Base-by-base conservation (phyloP, 352 stramenopile genomes). In the Phytophthora lateralis region DNA sequence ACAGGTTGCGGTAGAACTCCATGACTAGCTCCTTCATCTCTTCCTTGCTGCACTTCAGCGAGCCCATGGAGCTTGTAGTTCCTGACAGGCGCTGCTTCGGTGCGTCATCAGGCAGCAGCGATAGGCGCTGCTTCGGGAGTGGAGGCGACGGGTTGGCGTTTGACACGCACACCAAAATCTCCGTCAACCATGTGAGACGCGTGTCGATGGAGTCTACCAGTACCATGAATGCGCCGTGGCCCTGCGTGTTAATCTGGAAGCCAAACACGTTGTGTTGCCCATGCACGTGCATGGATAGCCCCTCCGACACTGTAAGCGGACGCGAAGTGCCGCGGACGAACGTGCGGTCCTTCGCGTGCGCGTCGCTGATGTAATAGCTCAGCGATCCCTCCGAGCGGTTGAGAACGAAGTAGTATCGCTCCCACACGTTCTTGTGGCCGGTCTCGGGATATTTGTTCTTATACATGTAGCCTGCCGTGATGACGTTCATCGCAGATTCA, bases 381-480 rank as follows among this genome's bases (percentile, higher is more conserved):
- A 95, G 53, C 7, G 81, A 83, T 10, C 85, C 84, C 3, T 92
- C 78, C 15, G 73, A 66, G 32, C 85, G 84, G 55, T 93, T 88
- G 17, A 95, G 70, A 21, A 93, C 84, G 42, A 95, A 95, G 59
- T 90, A 95, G 48, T 89, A 93, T 14, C 87, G 84, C 66, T 95
- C 87, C 87, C 87, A 95, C 29, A 91, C 39, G 35, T 93, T 85
- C 14, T 79, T 69, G 68, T 95, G 82, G 11, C 87, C 87, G 1
- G 83, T 91, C 63, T 93, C 85, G 0, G 87, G 84, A 20, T 93
- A 78, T 62, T 90, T 91, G 77, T 80, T 95, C 62, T 93, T 92
- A 72, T 93, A 95, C 84, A 95, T 91, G 75, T 95, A 95, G 5
- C 87, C 87, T n/a, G 75, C 75, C 20, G 84, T 93, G 35, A 93